Evolutionary conservation across 257 asterid species (phyloP), one percentile per base, ranked within the genome.

Genomic region (Solanum arcanum): DNA sequence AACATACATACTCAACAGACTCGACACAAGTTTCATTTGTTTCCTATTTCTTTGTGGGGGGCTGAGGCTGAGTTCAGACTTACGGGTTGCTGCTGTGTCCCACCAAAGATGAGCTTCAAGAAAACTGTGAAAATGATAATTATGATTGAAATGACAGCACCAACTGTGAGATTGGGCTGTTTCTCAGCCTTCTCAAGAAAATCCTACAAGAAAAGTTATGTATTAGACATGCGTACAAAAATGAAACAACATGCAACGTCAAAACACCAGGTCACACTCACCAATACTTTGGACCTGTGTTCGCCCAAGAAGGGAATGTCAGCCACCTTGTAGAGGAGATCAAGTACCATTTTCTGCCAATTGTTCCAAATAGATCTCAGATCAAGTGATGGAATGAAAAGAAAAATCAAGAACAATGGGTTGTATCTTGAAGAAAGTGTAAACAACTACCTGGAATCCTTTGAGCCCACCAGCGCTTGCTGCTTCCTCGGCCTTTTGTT

Each of bases 151-250:
- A 92, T 75, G 4, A 95, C 86, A 84, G 92, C 80, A 69, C 96
- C 98, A 76, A 97, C 90, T 10, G 96, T 94, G 88, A 96, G 93
- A 90, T 93, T 95, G 37, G 99, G 94, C 87, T 95, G 97, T 89
- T 83, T 89, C 96, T 97, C 99, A 3, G 99, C 99, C 91, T 97
- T 95, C 78, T 94, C 96, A 69, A 96, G 90, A 25, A 95, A 89
- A 87, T 95, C 98, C 99, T 96, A 92, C 88, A 89, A 83, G 60
- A 23, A 46, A 83, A 29, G 68, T 59, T 8, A 25, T 21, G 86
- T 33, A 27, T 89, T 64, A 87, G 90, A 44, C 31, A 39, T 39
- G 33, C 25, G 31, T 13, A 6, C 20, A 87, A 75, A 25, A 62
- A 21, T 33, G 39, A 29, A 88, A 62, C 66, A 88, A 31, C 66